A percentile compares a stretch with the other conserved stretches of the same genome.
These are phyloP conservation scores for Carex littledalei DNA, from an alignment of 176 grass and related monocot species.

Conservation along the genomic window DNA sequence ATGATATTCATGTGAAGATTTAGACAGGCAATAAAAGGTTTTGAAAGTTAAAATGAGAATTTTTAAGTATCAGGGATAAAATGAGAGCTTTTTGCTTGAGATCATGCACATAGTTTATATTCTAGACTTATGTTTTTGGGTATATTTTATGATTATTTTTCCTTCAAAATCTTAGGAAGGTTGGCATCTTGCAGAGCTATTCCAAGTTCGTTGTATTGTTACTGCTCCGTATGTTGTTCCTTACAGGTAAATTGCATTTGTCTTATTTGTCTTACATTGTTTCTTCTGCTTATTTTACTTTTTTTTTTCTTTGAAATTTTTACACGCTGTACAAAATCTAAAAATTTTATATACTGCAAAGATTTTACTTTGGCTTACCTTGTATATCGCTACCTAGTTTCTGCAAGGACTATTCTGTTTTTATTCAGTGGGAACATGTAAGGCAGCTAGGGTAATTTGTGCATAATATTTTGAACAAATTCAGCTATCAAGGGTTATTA, in stretches of 20 bases:
- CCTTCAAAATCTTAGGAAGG: slow-evolving; percentile 62
- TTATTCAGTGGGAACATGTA: neutral
- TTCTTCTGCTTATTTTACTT: neutral
- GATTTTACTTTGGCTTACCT: too few species aligned
- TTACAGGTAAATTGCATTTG: slow-evolving; percentile 48
- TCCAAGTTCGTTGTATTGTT: slow-evolving; percentile 72
- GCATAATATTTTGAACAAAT: neutral
- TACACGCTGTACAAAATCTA: neutral
- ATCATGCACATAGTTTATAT: neutral
- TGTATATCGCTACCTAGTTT: neutral
- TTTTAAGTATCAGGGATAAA: neutral
- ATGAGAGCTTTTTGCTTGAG: neutral
- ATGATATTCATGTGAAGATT: neutral
- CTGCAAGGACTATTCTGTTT: neutral
- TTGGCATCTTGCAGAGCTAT: slow-evolving; percentile 88
- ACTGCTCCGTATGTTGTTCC: slow-evolving; percentile 85
- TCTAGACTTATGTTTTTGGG: neutral
- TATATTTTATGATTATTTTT: neutral
- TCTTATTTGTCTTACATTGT: neutral
- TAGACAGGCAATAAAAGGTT: neutral
- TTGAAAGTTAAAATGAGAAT: neutral
- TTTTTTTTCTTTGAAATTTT: neutral
- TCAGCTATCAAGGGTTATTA: neutral
- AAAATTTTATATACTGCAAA: neutral
- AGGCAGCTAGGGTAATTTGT: neutral